Percentiles rank a stretch among this genome's conserved stretches.
These are phyloP conservation scores for Syzygium aqueum DNA, from an alignment of 345 rosid genomes.

Conservation along the genomic window DNA sequence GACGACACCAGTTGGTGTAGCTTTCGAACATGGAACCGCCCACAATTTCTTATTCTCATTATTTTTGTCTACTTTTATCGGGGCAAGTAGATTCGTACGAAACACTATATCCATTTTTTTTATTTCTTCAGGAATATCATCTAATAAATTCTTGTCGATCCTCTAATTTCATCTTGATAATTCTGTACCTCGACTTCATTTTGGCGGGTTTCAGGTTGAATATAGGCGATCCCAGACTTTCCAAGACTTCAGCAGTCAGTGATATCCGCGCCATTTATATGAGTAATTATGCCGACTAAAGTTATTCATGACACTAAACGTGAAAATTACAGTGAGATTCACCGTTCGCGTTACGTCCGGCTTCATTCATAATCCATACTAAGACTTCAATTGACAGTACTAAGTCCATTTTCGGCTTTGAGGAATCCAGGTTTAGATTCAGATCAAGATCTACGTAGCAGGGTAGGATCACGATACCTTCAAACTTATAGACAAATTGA, in stretches of 20 bases:
- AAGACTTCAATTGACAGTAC: neutral
- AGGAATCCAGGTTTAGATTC: neutral
- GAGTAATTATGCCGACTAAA: neutral
- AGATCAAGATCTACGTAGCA: neutral
- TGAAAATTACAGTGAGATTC: neutral
- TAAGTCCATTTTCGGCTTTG: neutral
- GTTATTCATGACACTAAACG: neutral
- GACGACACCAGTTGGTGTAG: neutral
- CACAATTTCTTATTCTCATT: neutral
- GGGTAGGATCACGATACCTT: neutral
- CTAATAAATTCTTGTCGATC: neutral
- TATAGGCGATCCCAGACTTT: neutral
- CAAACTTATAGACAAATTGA: neutral
- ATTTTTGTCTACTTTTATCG: neutral
- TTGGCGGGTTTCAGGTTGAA: accelerated
- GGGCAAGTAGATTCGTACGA: neutral
- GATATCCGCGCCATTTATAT: too few species aligned
- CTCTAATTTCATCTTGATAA: neutral
- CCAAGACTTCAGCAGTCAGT: too few species aligned
- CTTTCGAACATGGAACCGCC: neutral
- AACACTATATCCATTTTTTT: neutral
- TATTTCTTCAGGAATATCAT: neutral
- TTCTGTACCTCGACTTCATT: neutral
- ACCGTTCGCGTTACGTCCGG: neutral
- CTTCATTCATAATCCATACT: neutral